These are phyloP conservation scores for Mikania micrantha DNA, from an alignment of 129 eudicot species.

Conservation along the genomic window DNA sequence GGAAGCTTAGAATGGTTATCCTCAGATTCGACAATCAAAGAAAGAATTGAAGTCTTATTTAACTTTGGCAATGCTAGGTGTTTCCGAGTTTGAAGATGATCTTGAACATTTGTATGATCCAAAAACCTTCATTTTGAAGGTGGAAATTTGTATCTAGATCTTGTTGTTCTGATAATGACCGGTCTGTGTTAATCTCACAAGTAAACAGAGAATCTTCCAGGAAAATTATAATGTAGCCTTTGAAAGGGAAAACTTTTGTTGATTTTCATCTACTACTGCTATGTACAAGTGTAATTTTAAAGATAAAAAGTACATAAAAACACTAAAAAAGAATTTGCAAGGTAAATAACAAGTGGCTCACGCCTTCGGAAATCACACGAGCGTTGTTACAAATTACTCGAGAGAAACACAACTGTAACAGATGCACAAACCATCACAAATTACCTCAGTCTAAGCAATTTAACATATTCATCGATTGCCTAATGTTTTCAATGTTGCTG, in stretches of 20 bases:
- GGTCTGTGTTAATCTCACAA: not conserved
- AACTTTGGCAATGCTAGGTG: conserved; percentile 91
- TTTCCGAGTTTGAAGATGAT: conserved; percentile 69
- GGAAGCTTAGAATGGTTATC: conserved; percentile 75
- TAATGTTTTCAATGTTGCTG: conserved; percentile 30
- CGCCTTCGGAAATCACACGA: conserved; percentile 9
- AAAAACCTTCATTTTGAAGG: conserved; percentile 9
- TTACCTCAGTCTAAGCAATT: conserved; percentile 19
- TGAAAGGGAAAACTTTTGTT: not conserved
- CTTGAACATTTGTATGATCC: conserved; percentile 33
- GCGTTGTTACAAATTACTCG: conserved; percentile 2
- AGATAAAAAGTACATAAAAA: not conserved
- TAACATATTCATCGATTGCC: conserved; percentile 33
- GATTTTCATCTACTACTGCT: conserved; percentile 5
- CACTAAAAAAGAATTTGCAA: conserved; percentile 2
- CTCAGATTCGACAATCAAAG: conserved; percentile 44
- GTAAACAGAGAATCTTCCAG: not conserved
- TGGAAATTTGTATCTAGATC: conserved; percentile 13
- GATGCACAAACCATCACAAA: conserved; percentile 16
- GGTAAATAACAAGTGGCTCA: not conserved
- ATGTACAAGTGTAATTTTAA: conserved; percentile 4
- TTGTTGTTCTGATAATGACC: not conserved
- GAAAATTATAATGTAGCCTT: not conserved
- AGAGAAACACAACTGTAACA: not conserved
- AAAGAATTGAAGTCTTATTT: conserved; percentile 74